Evolutionary conservation across 768 basidiomycete genomes (phyloP), one percentile per base, ranked within the genome.

Genomic region (Hydnum rufescens): DNA sequence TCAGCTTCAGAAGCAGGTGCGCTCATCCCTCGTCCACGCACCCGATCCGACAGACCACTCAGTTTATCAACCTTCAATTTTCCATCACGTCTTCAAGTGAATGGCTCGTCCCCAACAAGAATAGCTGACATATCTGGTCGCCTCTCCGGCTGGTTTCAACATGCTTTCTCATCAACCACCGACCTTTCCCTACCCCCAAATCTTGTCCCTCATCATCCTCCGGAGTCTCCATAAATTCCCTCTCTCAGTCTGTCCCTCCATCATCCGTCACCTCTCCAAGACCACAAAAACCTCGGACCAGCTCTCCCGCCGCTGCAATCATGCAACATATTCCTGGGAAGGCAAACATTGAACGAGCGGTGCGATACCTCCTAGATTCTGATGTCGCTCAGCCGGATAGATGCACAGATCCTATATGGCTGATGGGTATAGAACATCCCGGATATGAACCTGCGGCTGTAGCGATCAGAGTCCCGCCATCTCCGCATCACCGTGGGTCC

Each of bases 311-410:
- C 80, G 79, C 2, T 79, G 77, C 59, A 75, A 80, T 31, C 54
- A 56, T 56, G 39, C 36, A 19, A 32, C 55, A 47, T 50, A 53
- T 44, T 30, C 54, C 54, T 59, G 77, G 82, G 39, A 81, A 80
- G 58, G 80, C 78, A 23, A 78, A 81, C 54, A 65, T 85, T 49
- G 83, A 85, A 68, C 83, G 82, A 63, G 85, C 82, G 2, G 77
- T 89, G 70, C 72, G 88, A 43, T 86, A 89, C 66, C 70, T 96
- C n/a, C 72, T 93, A 55, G 92, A 96, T 66, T 76, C 77, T 58
- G 92, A 96, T 51, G 31, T 50, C 64, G 77, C 88, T 18, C 75
- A 73, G 2, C 86, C 84, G 1, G 89, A 95, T 63, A 79, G 74
- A 60, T 89, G 78, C 51, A 61, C 72, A 0, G 85, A 90, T 19